These are phyloP conservation scores for Cryphonectria japonica DNA, from an alignment of 2,329 filamentous ascomycete species.

Conservation along the genomic window DNA sequence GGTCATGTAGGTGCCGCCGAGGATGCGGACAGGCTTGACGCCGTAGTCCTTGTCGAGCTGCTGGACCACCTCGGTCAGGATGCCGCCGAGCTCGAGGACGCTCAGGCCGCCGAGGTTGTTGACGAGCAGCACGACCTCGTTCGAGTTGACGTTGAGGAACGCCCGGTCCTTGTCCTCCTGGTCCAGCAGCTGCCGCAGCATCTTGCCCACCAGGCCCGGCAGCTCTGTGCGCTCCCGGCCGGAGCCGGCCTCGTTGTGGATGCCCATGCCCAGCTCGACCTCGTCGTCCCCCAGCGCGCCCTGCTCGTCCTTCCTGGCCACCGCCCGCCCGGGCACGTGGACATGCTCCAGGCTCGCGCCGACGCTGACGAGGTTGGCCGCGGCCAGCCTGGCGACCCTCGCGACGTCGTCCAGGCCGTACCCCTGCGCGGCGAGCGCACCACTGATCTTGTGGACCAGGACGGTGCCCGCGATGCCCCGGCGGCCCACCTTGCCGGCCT, in stretches of 20 bases:
- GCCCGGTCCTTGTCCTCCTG: constrained; percentile 68
- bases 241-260: constrained; percentile 71
- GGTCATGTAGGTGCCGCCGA: constrained; percentile 77
- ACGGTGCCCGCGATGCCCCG: constrained; percentile 91
- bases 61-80: constrained; percentile 68
- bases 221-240: constrained; percentile 56
- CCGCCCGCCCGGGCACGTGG: constrained; percentile 81
- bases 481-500: constrained; percentile 88
- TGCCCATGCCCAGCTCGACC: constrained; percentile 75
- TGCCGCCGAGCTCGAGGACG: constrained; percentile 71
- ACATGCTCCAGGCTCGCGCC: constrained; percentile 87
- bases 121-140: constrained; percentile 70
- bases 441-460: constrained; percentile 86
- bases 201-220: constrained; percentile 60
- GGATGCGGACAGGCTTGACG: constrained; percentile 66
- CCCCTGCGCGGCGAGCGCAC: constrained; percentile 78
- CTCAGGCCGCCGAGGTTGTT: constrained; percentile 80
- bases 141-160: constrained; percentile 65
- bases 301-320: constrained; percentile 50
- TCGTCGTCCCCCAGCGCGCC: constrained; percentile 62
- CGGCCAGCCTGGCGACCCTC: constrained; percentile 70
- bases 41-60: constrained; percentile 62
- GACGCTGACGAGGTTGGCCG: constrained; percentile 80
- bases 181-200: constrained; percentile 73
- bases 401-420: constrained; percentile 71